Percentiles rank a stretch among this genome's conserved stretches.
Evolutionary conservation across 768 basidiomycete species (phyloP).

Genomic region (Clavaria fumosa): DNA sequence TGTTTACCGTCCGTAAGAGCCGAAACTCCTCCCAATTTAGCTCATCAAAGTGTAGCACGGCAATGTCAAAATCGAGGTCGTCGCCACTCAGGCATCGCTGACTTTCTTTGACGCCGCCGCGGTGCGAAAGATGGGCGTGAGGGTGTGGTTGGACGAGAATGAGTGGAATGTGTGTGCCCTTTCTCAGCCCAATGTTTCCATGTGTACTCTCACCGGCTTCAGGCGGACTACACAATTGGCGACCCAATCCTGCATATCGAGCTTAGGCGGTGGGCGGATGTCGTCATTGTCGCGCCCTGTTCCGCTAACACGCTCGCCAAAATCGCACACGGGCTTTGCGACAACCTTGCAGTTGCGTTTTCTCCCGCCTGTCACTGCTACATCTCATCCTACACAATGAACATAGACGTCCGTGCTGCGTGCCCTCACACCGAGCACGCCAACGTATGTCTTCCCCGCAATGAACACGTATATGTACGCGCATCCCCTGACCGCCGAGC

Average conservation of each 20-base stretch:
- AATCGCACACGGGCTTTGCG: conserved; percentile 76
- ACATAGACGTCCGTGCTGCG: conserved; percentile 9
- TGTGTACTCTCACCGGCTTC: not conserved
- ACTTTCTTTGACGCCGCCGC: conserved; percentile 54
- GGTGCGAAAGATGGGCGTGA: conserved; percentile 34
- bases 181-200: not conserved
- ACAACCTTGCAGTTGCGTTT: conserved; percentile 68
- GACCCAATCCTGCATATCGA: conserved; percentile 96
- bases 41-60: conserved; percentile 37
- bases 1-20: conserved; percentile 34
- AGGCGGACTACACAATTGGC: conserved; percentile 65
- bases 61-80: conserved; percentile 68
- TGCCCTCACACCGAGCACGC: conserved; percentile 41
- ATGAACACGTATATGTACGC: conserved; percentile 99
- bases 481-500: conserved; percentile 80
- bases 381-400: conserved; percentile 52
- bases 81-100: conserved; percentile 64
- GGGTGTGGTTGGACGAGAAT: conserved; percentile 81
- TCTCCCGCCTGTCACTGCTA: conserved; percentile 7
- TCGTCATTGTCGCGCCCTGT: conserved; percentile 90
- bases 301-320: conserved; percentile 96
- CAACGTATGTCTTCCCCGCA: conserved; percentile 86
- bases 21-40: too few relatives aligned
- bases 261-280: conserved; percentile 84
- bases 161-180: conserved; percentile 73